Percentiles rank a stretch among this genome's conserved stretches.
phyloP scores from a whole-genome alignment of 2,329 filamentous ascomycete genomes.

The Fusarium tricinctum region DNA sequence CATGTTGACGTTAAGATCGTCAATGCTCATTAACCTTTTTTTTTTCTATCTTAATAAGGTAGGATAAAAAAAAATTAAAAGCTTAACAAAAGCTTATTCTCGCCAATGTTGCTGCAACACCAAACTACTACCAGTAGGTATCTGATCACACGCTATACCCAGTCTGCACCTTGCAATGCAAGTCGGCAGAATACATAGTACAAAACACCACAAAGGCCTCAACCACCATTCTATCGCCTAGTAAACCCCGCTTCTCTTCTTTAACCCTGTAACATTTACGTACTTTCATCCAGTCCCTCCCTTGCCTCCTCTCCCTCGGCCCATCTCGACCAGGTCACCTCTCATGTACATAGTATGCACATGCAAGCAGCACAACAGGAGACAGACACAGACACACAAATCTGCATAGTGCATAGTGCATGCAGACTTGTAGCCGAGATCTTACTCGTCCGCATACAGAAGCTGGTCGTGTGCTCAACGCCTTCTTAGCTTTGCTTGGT shows the following conservation, averaged over 20 bases:
- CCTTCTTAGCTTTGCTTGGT: not conserved
- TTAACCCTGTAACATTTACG: constrained; percentile 21
- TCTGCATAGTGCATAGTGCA: too few species aligned
- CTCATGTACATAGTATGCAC: not conserved
- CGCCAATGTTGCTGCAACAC: not conserved
- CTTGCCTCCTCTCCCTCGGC: not conserved
- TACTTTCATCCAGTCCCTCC: constrained; percentile 17
- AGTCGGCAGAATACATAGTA: not conserved
- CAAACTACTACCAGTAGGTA: constrained; percentile 1
- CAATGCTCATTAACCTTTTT: not conserved
- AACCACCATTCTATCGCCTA: constrained; percentile 1
- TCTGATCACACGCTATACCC: not conserved
- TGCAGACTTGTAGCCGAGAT: not conserved
- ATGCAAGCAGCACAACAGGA: too few species aligned
- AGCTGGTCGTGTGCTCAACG: constrained; percentile 14
- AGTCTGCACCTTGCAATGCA: not conserved
- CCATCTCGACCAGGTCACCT: constrained; percentile 14
- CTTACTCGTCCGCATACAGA: constrained; percentile 16
- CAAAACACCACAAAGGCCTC: constrained; percentile 11
- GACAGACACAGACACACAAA: too few species aligned
- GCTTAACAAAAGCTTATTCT: constrained; percentile 30
- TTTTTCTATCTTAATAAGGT: not conserved
- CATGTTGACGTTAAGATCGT: constrained; percentile 9
- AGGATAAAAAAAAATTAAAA: not conserved
- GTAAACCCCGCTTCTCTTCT: constrained; percentile 21